Evolutionary conservation across 78 protist genomes (phyloP).

Genomic region (Dictyostelium capitatum): DNA sequence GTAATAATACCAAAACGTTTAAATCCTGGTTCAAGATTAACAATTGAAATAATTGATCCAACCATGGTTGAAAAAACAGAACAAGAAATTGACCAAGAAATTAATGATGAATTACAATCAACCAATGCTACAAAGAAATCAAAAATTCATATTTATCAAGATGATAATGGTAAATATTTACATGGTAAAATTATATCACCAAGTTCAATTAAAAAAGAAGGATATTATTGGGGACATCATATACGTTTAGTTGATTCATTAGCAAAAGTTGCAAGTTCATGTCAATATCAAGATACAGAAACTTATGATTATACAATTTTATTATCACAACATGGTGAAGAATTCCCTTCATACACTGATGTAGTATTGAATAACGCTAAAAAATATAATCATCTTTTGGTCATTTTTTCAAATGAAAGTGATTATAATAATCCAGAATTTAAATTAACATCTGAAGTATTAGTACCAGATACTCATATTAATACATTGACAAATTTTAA

Average conservation of each 20-base stretch:
- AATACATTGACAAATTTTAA: slow-evolving; percentile 14
- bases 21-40: slow-evolving; percentile 42
- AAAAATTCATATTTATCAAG: neutral
- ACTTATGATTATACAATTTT: slow-evolving; percentile 31
- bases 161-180: neutral
- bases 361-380: neutral
- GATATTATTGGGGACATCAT: slow-evolving; percentile 76
- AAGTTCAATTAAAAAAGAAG: slow-evolving; percentile 26
- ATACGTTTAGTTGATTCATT: slow-evolving; percentile 28
- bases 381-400: slow-evolving; percentile 6
- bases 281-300: neutral
- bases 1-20: slow-evolving; percentile 19
- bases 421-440: neutral
- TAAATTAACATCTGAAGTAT: neutral
- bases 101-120: neutral
- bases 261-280: neutral
- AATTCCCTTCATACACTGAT: slow-evolving; percentile 2
- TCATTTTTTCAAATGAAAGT: neutral
- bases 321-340: slow-evolving; percentile 8
- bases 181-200: slow-evolving; percentile 48
- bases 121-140: neutral
- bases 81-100: neutral
- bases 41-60: slow-evolving; percentile 18
- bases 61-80: neutral
- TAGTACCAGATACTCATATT: slow-evolving; percentile 8